Conservation (phyloP, 371 early-diverging fungal species). For the Actinomortierella wolfii region DNA sequence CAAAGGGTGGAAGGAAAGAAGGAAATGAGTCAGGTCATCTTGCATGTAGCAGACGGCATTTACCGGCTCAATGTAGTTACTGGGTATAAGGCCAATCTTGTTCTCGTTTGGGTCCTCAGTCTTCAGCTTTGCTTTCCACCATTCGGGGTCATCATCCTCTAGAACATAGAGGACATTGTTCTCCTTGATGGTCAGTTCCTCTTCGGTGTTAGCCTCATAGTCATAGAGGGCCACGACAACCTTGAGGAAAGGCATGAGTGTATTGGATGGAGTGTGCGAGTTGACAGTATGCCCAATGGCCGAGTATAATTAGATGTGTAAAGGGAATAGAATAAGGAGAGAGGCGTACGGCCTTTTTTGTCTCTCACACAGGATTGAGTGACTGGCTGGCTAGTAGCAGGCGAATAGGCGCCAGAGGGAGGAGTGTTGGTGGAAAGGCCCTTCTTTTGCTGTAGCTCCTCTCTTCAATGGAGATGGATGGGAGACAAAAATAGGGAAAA, state of each 20-base stretch:
- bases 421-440: no score
- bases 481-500: no score
- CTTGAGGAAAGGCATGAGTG: conserved; percentile 55
- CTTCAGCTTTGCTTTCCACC: conserved; percentile 79
- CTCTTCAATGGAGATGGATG: no score
- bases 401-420: no score
- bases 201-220: conserved; percentile 84
- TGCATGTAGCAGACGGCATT: conserved; percentile 12
- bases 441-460: no score
- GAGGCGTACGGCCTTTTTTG: no score
- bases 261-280: neutral
- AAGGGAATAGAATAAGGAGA: no score
- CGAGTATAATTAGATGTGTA: no score
- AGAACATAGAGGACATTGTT: conserved; percentile 75
- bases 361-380: no score
- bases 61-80: conserved; percentile 76
- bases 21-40: neutral
- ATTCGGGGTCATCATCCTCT: conserved; percentile 78
- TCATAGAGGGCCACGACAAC: conserved; percentile 74
- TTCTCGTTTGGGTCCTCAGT: conserved; percentile 47
- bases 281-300: no score
- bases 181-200: conserved; percentile 84
- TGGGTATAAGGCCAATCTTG: conserved; percentile 76
- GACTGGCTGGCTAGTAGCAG: no score
- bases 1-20: no score